Evolutionary conservation across 2,329 filamentous ascomycete genomes (phyloP), one percentile per base, ranked within the genome.

Genomic region (Aureobasidium sp.): DNA sequence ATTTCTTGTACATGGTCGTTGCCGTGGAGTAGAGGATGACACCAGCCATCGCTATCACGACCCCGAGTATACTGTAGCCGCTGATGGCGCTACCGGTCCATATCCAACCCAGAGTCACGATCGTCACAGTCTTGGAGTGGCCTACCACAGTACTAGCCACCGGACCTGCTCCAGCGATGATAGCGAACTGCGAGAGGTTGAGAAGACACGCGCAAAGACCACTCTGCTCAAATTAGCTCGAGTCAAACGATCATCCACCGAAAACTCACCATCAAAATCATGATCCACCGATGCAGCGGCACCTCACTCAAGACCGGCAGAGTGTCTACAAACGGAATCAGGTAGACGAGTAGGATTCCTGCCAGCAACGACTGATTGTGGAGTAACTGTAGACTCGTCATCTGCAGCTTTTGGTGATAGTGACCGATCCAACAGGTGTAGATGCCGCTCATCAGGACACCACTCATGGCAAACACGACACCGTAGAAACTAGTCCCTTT

Each of bases 381-480:
- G 12, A 89, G 78, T 36, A 89, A 75, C 75, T 89, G 87, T 81
- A 87, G 86, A 73, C 84, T 87, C 66, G 80, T 82, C 75, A 88
- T 84, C 64, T 85, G 79, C 25, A 88, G 78, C 72, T 83, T 86
- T 64, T 83, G 80, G 71, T 87, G 84, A 69, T 85, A 88, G 68
- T 80, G 82, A 57, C 82, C 80, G 69, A 88, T 87, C 84, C 84
- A 87, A 63, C 88, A 82, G 0, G 86, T 88, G 72, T 89, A 89
- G 17, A 88, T 73, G 1, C 84, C 85, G 36, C 84, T 87, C 17
- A 85, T 84, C 58, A 87, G 79, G 12, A 88, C 85, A 55, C 86
- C 86, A 1, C 74, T 68, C 61, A 88, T 82, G 27, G 86, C 85
- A 69, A 88, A 88, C 39, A 85, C 68, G 5, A 87, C 80, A n/a